Conservation (phyloP, 345 rosid genomes). For the Moringa oleifera region DNA sequence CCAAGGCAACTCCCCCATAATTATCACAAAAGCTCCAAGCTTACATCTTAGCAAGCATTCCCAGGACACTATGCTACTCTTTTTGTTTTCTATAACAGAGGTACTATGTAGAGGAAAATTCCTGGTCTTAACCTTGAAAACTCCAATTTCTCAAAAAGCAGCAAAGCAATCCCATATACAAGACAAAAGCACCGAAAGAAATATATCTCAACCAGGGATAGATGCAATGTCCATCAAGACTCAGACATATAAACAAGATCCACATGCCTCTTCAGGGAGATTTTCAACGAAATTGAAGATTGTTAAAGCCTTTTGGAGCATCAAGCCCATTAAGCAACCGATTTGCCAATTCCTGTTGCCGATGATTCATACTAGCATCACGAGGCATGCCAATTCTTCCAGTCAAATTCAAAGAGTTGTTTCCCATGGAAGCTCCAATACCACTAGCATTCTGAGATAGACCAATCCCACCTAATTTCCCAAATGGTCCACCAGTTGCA, state of each 20-base stretch:
- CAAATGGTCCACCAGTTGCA: constrained; percentile 28
- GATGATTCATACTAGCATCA: constrained; percentile 30
- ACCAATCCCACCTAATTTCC: constrained; percentile 31
- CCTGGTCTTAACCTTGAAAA: background rate
- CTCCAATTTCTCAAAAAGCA: background rate
- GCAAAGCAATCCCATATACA: constrained; percentile 2
- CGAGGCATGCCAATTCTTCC: constrained; percentile 35
- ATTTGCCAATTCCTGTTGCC: constrained; percentile 45
- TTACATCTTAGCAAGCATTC: background rate
- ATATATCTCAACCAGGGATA: background rate
- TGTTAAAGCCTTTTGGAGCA: constrained; percentile 42
- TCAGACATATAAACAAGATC: background rate
- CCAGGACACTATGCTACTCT: background rate
- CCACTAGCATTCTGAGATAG: constrained; percentile 34
- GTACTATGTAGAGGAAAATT: background rate
- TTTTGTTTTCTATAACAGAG: background rate
- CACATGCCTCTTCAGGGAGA: constrained; percentile 20
- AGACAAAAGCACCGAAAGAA: constrained; percentile 7
- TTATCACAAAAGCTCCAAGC: background rate
- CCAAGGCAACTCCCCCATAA: background rate
- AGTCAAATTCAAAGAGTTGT: constrained; percentile 17
- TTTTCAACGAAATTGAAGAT: constrained; percentile 53
- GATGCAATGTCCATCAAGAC: background rate
- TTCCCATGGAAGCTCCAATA: constrained; percentile 37
- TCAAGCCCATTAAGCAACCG: constrained; percentile 49